phyloP scores from a whole-genome alignment of 2,329 filamentous ascomycete species.

The Sarocladium kiliense region DNA sequence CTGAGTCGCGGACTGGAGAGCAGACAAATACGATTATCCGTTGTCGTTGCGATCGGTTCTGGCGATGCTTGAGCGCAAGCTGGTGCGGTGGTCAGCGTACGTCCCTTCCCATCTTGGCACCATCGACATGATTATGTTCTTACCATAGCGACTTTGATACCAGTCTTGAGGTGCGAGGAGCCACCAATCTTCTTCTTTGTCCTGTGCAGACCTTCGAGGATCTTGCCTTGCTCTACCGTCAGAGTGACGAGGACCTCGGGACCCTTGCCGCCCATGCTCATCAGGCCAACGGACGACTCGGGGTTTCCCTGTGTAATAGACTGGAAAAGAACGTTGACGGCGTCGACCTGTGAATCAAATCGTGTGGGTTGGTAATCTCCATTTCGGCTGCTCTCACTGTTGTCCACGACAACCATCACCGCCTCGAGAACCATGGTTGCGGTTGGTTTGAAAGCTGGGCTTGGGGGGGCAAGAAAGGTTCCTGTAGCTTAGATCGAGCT shows the following conservation, averaged over 20 bases:
- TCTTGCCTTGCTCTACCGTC: constrained; percentile 93
- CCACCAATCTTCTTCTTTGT: constrained; percentile 90
- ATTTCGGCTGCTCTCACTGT: constrained; percentile 97
- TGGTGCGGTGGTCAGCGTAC: constrained; percentile 31
- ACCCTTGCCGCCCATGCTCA: constrained; percentile 98
- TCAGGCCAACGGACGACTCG: constrained; percentile 93
- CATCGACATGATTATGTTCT: constrained; percentile 25
- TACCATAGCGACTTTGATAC: constrained; percentile 92
- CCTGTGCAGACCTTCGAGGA: constrained; percentile 84
- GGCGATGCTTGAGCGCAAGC: constrained; percentile 95
- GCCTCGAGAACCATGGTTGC: constrained; percentile 95
- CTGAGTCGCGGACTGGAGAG: constrained; percentile 83
- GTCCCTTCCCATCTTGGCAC: not conserved
- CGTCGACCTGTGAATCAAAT: constrained; percentile 94
- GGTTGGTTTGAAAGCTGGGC: constrained; percentile 18
- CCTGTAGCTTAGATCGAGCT: not conserved
- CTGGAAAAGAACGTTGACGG: constrained; percentile 91
- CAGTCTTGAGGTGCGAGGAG: constrained; percentile 80
- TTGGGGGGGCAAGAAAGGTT: not conserved
- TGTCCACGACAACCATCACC: constrained; percentile 99
- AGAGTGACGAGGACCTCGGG: constrained; percentile 95
- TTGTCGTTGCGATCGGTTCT: constrained; percentile 95
- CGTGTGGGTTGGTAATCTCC: constrained; percentile 88
- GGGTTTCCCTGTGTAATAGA: constrained; percentile 93
- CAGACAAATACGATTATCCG: constrained; percentile 97